These are phyloP conservation scores for Boletus sp. DNA, from an alignment of 1,284 basidiomycete species.

Conservation along the genomic window DNA sequence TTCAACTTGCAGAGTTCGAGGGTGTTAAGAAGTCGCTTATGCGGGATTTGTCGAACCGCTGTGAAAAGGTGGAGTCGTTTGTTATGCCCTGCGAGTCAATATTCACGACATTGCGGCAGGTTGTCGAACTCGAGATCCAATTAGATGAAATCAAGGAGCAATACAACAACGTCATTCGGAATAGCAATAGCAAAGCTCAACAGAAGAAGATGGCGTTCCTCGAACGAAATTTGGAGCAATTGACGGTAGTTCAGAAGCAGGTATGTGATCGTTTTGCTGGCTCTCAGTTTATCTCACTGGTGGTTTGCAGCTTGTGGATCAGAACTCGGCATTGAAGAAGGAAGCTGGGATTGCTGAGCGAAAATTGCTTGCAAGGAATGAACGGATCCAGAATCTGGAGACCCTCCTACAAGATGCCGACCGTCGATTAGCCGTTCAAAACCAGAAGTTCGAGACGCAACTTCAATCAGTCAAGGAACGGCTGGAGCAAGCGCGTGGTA, in stretches of 20 bases:
- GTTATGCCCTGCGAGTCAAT: constrained; percentile 2
- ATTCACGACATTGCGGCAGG: constrained; percentile 46
- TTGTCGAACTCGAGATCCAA: constrained; percentile 98
- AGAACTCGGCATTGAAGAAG: constrained; percentile 97
- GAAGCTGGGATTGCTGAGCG: constrained; percentile 96
- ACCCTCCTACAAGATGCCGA: constrained; percentile 90
- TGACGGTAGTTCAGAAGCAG: constrained; percentile 97
- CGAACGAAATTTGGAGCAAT: constrained; percentile 94
- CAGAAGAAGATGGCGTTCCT: constrained; percentile 99
- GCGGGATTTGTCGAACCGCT: constrained; percentile 98
- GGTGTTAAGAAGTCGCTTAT: constrained; percentile 98
- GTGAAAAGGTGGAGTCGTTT: constrained; percentile 79
- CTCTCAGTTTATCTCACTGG: constrained; percentile 5
- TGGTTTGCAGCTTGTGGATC: constrained; percentile 82
- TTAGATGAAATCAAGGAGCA: constrained; percentile 98
- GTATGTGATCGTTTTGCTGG: constrained; percentile 37
- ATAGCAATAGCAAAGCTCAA: constrained; percentile 96
- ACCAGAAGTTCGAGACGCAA: constrained; percentile 94
- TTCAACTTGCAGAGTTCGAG: constrained; percentile 97
- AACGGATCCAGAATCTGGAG: constrained; percentile 96
- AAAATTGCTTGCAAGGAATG: constrained; percentile 92
- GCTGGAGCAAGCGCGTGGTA: constrained; percentile 88
- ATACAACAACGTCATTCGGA: constrained; percentile 97
- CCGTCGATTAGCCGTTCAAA: constrained; percentile 84
- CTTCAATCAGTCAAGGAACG: constrained; percentile 88